Base-by-base conservation (phyloP, 768 basidiomycete genomes). In the Russula earlei region DNA sequence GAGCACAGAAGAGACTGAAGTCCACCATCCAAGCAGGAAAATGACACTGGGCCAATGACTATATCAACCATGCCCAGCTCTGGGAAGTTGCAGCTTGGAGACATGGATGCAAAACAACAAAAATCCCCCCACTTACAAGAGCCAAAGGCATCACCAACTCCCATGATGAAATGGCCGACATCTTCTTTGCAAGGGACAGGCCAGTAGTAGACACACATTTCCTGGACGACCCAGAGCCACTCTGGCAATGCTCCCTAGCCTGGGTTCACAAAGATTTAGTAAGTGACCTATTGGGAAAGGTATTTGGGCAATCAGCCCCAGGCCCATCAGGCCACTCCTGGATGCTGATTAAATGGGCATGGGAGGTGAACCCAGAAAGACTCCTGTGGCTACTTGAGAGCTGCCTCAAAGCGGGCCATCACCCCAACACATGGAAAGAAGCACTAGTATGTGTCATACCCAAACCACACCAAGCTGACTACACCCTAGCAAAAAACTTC, bases 301-400 rank as follows among this genome's bases (percentile, higher is more conserved):
- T 27, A 5, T 15, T 27, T 1, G 19, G 19, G n/a, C 1, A 10
- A 3, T 46, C 44, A 0, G 44, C 44, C 3, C 44, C 27, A 0
- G 44, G 44, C 0, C 17, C n/a, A 10, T 40, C 38, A 1, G 38
- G 38, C 0, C 38, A 40, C n/a, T n/a, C 6, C 38, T 40, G 38
- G 25, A 31, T 19, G 0, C n/a, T 33, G 0, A 15, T 33, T 5
- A 47, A 47, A 3, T 47, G 45, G 45, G 10, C 45, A 5, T 47
- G 45, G 45, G 29, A 12, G 4, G 45, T n/a, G 5, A 11, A 47
- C 19, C 10, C 29, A 1, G 45, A 47, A 3, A 29, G 45, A 4
- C 5, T 47, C 0, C 0, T 14, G 0, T 6, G 4, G 1, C 29
- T 47, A 0, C 10, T 47, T 0, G 19, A 5, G 15, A n/a, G 11